phyloP scores from a whole-genome alignment of 176 grass and related monocot species.

The Neostapfia colusana region DNA sequence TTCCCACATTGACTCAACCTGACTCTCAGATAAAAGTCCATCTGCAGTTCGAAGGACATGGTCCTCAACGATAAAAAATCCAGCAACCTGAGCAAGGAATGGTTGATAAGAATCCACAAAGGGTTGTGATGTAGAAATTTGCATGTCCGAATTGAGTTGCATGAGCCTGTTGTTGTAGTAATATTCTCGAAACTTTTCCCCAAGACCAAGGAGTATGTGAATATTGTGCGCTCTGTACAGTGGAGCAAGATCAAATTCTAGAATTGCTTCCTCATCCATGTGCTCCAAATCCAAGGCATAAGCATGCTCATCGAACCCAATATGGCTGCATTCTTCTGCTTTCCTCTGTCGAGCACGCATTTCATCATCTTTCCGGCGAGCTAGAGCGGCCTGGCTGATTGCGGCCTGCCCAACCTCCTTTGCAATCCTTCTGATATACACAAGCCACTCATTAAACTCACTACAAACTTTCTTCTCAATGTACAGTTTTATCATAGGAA shows the following conservation, averaged over 20 bases:
- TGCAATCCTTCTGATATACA: conserved; percentile 62
- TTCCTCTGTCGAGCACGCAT: conserved; percentile 58
- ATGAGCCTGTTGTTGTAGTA: conserved; percentile 78
- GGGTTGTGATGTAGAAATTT: conserved; percentile 60
- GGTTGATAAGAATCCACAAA: conserved; percentile 76
- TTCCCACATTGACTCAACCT: conserved; percentile 69
- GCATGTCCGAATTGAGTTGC: conserved; percentile 81
- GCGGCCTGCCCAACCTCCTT: conserved; percentile 70
- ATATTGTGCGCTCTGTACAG: conserved; percentile 67
- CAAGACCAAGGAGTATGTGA: conserved; percentile 56
- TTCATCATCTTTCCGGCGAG: conserved; percentile 54
- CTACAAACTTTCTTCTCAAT: conserved; percentile 76
- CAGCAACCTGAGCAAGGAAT: conserved; percentile 72
- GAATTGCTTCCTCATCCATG: conserved; percentile 51
- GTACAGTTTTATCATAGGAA: conserved; percentile 63
- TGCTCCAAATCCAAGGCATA: conserved; percentile 63
- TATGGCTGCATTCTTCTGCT: conserved; percentile 60
- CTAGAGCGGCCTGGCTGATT: conserved; percentile 58
- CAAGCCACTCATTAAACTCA: conserved; percentile 86
- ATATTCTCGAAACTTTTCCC: conserved; percentile 69
- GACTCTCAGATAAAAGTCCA: conserved; percentile 67
- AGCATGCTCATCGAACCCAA: conserved; percentile 57
- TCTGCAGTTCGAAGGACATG: conserved; percentile 66
- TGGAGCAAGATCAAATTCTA: conserved; percentile 70
- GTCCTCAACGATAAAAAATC: conserved; percentile 82